Percentiles rank a stretch among this genome's conserved stretches.
Evolutionary conservation across 1,284 basidiomycete species (phyloP).

Genomic region (Taiwanofungus camphoratus): DNA sequence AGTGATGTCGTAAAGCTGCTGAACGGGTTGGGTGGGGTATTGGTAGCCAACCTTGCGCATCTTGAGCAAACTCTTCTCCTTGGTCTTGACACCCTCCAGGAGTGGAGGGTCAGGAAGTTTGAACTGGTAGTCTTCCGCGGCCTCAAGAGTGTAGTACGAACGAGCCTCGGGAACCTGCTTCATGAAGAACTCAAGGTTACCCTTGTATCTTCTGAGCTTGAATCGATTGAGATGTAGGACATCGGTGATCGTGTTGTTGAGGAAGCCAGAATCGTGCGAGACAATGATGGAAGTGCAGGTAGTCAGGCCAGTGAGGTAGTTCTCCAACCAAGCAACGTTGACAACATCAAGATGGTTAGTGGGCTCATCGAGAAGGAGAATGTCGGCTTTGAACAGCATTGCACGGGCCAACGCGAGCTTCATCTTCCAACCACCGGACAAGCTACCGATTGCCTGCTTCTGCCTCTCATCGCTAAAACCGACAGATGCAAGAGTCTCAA

Average conservation of each 20-base stretch:
- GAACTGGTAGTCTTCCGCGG: slow-evolving; percentile 94
- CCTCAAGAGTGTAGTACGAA: slow-evolving; percentile 95
- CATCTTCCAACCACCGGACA: slow-evolving; percentile 99
- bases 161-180: slow-evolving; percentile 95
- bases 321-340: slow-evolving; percentile 96
- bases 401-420: slow-evolving; percentile 98
- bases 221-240: slow-evolving; percentile 99
- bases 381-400: slow-evolving; percentile 98
- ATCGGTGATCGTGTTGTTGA: slow-evolving; percentile 98
- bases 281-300: slow-evolving; percentile 97
- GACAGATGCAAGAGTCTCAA: slow-evolving; percentile 82
- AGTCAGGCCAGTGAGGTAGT: slow-evolving; percentile 86
- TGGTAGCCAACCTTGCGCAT: slow-evolving; percentile 98
- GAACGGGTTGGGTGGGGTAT: slow-evolving; percentile 81
- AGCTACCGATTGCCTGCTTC: slow-evolving; percentile 77
- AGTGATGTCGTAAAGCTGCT: slow-evolving; percentile 92
- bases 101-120: slow-evolving; percentile 94
- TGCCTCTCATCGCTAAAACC: slow-evolving; percentile 90
- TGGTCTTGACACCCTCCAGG: slow-evolving; percentile 99
- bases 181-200: slow-evolving; percentile 96
- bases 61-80: slow-evolving; percentile 96
- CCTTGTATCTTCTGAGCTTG: slow-evolving; percentile 96
- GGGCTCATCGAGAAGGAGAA: slow-evolving; percentile 94
- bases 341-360: slow-evolving; percentile 98
- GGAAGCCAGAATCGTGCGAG: slow-evolving; percentile 98